Conservation (phyloP, 306 rosid species). For the Rubus parviflorus region DNA sequence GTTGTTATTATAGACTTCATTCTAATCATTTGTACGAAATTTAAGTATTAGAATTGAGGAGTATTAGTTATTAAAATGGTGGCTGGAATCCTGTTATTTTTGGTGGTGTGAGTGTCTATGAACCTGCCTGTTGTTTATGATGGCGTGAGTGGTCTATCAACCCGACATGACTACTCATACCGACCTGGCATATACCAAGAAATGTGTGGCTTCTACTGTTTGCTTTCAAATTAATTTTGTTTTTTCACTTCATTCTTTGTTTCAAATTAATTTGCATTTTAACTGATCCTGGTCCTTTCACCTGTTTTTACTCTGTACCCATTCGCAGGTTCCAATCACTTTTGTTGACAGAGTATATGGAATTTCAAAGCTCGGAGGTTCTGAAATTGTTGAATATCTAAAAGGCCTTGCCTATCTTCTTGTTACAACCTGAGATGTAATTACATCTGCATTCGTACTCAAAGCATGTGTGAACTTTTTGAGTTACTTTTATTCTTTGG, state of each 20-base stretch:
- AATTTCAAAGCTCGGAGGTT: constrained; percentile 97
- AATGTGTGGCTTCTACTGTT: background rate
- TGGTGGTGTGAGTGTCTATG: too few species aligned
- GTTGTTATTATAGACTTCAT: too few species aligned
- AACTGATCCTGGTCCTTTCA: background rate
- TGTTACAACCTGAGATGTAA: constrained; percentile 58
- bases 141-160: too few species aligned
- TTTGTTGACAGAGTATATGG: constrained; percentile 95
- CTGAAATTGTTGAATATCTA: constrained; percentile 91
- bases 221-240: background rate
- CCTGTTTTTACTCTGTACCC: constrained; percentile 9
- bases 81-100: too few species aligned
- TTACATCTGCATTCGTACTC: background rate
- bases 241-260: background rate
- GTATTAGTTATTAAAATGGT: too few species aligned
- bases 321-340: constrained; percentile 84
- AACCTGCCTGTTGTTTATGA: too few species aligned
- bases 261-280: background rate
- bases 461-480: background rate
- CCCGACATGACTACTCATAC: too few species aligned
- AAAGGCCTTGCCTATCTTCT: constrained; percentile 81
- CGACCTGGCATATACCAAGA: too few species aligned
- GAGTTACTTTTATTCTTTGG: background rate
- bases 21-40: too few species aligned
- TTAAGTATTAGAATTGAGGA: too few species aligned